Conservation (phyloP, 2,329 filamentous ascomycete species). For the Cladosporium sp. region DNA sequence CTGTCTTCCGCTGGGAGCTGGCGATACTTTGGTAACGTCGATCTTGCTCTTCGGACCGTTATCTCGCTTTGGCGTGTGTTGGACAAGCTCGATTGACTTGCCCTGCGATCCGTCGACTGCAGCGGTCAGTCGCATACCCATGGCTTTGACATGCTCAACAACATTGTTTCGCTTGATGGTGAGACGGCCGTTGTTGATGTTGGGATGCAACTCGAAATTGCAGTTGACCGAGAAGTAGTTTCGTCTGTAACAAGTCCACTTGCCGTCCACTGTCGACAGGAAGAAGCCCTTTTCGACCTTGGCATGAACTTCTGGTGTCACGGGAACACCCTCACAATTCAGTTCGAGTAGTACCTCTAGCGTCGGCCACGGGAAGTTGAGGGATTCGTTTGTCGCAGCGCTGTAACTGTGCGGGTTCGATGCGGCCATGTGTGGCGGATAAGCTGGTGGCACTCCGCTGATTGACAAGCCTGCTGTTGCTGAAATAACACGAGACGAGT, state of each 20-base stretch:
- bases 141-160: constrained; percentile 62
- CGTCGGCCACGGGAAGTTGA: constrained; percentile 43
- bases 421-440: constrained; percentile 25
- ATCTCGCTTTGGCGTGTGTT: constrained; percentile 88
- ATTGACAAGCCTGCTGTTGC: constrained; percentile 21
- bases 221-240: constrained; percentile 89
- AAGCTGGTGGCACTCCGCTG: neutral
- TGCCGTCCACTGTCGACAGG: constrained; percentile 57
- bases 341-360: constrained; percentile 56
- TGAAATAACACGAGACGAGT: constrained; percentile 27
- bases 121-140: constrained; percentile 81
- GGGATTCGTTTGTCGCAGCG: constrained; percentile 24
- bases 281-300: constrained; percentile 91
- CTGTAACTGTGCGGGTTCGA: constrained; percentile 22
- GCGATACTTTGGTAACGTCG: constrained; percentile 66
- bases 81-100: constrained; percentile 77
- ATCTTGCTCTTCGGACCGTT: constrained; percentile 74
- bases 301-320: constrained; percentile 71
- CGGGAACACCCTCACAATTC: constrained; percentile 53
- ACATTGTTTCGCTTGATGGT: constrained; percentile 50
- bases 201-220: constrained; percentile 68
- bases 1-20: constrained; percentile 49
- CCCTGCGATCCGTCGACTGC: constrained; percentile 71
- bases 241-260: constrained; percentile 88
- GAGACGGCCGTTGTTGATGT: constrained; percentile 51